Conservation (phyloP, 805 yeast species). For the Saccharomyces mikatae region DNA sequence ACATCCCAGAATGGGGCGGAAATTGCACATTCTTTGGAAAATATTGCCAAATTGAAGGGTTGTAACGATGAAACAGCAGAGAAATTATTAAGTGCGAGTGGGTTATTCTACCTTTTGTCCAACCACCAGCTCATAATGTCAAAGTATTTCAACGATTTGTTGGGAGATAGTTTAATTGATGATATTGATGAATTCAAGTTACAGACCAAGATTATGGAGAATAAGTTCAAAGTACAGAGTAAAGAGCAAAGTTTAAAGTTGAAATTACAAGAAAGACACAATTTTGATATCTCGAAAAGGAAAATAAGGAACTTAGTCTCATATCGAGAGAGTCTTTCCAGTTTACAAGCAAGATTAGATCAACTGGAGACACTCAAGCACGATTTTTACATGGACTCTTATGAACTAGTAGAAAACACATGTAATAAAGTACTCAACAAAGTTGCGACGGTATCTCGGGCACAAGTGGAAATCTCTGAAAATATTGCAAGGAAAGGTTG, state of each 20-base stretch:
- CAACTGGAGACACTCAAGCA: conserved; percentile 70
- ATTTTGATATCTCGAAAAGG: conserved; percentile 48
- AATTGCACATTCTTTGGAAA: conserved; percentile 64
- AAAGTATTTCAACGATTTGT: conserved; percentile 43
- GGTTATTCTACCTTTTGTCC: conserved; percentile 65
- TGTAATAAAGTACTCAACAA: conserved; percentile 44
- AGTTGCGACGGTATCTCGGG: conserved; percentile 60
- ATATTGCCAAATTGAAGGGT: conserved; percentile 54
- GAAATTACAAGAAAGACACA: conserved; percentile 53
- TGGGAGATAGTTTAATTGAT: conserved; percentile 44
- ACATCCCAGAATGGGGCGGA: conserved; percentile 53
- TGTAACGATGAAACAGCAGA: conserved; percentile 47
- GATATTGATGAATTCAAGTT: conserved; percentile 39
- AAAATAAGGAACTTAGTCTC: conserved; percentile 57
- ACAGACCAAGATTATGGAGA: conserved; percentile 42
- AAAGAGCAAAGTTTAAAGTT: conserved; percentile 45
- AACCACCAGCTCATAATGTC: conserved; percentile 71
- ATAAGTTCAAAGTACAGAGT: conserved; percentile 45
- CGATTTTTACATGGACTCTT: conserved; percentile 61
- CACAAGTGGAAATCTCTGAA: conserved; percentile 75
- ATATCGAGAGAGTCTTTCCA: conserved; percentile 59
- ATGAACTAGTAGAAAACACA: conserved; percentile 54
- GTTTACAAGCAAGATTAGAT: conserved; percentile 66
- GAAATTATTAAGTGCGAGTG: conserved; percentile 64
- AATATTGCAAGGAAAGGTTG: conserved; percentile 78